These are phyloP conservation scores for Daldinia concentrica DNA, from an alignment of 495 filamentous ascomycete species.

Conservation along the genomic window DNA sequence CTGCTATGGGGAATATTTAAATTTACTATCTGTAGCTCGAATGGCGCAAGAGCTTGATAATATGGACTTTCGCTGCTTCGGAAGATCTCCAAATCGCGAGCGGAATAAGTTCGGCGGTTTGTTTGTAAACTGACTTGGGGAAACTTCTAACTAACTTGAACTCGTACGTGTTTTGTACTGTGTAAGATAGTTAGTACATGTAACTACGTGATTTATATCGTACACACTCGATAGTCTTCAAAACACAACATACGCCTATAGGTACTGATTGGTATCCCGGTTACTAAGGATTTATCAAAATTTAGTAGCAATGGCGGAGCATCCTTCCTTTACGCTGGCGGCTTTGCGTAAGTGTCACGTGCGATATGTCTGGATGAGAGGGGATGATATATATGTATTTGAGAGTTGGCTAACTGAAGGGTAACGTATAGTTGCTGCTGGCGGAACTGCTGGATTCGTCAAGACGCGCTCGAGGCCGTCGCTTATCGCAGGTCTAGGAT, in stretches of 20 bases:
- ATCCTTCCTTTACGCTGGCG: constrained; percentile 42
- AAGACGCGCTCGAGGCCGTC: constrained; percentile 30
- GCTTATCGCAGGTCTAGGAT: constrained; percentile 34
- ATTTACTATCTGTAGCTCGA: background rate
- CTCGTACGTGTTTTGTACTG: background rate
- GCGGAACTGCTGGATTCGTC: constrained; percentile 37
- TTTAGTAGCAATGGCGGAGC: constrained; percentile 28
- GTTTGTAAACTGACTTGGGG: background rate
- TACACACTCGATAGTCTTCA: background rate
- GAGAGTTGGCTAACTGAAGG: background rate
- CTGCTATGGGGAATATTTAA: background rate
- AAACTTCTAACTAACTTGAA: background rate
- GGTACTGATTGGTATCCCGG: background rate
- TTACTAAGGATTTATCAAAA: background rate
- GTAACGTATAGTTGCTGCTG: constrained; percentile 27
- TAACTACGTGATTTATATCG: background rate
- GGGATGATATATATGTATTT: no score
- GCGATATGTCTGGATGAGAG: background rate
- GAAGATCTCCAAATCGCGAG: background rate
- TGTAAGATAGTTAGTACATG: background rate
- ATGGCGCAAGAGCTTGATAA: background rate
- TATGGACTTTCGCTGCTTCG: background rate
- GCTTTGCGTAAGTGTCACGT: constrained; percentile 28
- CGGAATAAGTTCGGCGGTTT: constrained; percentile 34
- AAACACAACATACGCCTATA: no score